Percentiles rank a stretch among this genome's conserved stretches.
These are phyloP conservation scores for Tulasnella sp. DNA, from an alignment of 768 basidiomycete genomes.

Conservation along the genomic window DNA sequence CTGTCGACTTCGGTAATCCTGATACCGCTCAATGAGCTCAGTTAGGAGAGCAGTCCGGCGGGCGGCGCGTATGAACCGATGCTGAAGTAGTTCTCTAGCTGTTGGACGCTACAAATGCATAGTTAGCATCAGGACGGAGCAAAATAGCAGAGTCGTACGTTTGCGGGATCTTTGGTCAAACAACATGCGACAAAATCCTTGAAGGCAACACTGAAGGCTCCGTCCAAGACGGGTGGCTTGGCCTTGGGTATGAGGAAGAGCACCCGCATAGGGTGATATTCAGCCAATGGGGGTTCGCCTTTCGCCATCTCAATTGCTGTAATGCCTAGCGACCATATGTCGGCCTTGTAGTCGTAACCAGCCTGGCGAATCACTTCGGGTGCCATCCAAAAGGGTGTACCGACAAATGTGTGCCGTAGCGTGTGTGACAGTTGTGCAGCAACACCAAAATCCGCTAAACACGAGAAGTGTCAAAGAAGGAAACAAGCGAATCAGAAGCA, in stretches of 20 bases:
- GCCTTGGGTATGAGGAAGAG: constrained; percentile 97
- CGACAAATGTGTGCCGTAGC: constrained; percentile 92
- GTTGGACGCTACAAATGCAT: constrained; percentile 57
- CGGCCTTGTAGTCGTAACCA: constrained; percentile 90
- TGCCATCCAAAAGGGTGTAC: constrained; percentile 97
- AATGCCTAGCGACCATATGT: constrained; percentile 97
- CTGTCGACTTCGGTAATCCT: constrained; percentile 56
- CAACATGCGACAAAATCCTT: constrained; percentile 88
- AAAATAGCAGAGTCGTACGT: constrained; percentile 35
- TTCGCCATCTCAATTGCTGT: constrained; percentile 98
- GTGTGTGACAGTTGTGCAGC: constrained; percentile 94
- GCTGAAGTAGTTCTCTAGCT: constrained; percentile 84
- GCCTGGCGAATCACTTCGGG: constrained; percentile 97
- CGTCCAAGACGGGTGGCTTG: constrained; percentile 82
- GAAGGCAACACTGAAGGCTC: constrained; percentile 69
- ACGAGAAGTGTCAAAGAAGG: background rate
- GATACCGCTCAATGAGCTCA: constrained; percentile 79
- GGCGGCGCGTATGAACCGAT: constrained; percentile 80
- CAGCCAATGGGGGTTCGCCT: constrained; percentile 90
- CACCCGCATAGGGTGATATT: constrained; percentile 98
- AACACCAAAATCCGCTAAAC: constrained; percentile 84
- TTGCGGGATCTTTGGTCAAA: constrained; percentile 79
- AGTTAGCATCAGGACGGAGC: constrained; percentile 3
- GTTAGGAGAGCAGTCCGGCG: constrained; percentile 71
- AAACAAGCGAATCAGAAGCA: background rate